Evolutionary conservation across 106 monocot species (phyloP).

Genomic region (Agapanthus africanus): DNA sequence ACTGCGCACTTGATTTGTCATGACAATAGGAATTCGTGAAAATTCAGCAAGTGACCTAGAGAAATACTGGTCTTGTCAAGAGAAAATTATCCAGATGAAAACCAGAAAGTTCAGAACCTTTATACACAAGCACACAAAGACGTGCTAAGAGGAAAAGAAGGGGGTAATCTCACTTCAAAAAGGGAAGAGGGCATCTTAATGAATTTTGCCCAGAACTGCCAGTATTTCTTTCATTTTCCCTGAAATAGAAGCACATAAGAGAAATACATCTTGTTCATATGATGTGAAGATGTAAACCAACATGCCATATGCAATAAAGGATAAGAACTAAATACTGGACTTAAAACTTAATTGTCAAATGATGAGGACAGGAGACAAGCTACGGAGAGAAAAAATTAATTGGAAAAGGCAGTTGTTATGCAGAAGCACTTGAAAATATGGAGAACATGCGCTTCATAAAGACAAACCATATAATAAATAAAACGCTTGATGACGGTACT

Average conservation of each 20-base stretch:
- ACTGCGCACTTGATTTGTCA: constrained; percentile 90
- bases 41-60: constrained; percentile 93
- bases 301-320: not conserved
- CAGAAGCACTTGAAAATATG: not conserved
- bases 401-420: not conserved
- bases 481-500: not conserved
- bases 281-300: not conserved
- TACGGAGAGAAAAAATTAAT: too few relatives aligned
- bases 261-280: not conserved
- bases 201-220: constrained; percentile 23
- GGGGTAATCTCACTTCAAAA: constrained; percentile 64
- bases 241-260: constrained; percentile 20
- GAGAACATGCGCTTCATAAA: not conserved
- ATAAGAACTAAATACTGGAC: not conserved
- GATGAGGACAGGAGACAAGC: not conserved
- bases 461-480: not conserved
- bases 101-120: not conserved
- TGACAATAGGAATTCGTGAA: constrained; percentile 75
- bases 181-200: constrained; percentile 55
- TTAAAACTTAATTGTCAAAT: not conserved
- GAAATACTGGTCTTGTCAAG: not conserved
- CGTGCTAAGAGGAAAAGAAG: not conserved
- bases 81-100: not conserved
- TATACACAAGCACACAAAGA: not conserved
- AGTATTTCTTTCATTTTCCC: constrained; percentile 51